A percentile compares a stretch with the other conserved stretches of the same genome.
phyloP scores from a whole-genome alignment of 1,284 basidiomycete genomes.

The Pseudozyma flocculosa region DNA sequence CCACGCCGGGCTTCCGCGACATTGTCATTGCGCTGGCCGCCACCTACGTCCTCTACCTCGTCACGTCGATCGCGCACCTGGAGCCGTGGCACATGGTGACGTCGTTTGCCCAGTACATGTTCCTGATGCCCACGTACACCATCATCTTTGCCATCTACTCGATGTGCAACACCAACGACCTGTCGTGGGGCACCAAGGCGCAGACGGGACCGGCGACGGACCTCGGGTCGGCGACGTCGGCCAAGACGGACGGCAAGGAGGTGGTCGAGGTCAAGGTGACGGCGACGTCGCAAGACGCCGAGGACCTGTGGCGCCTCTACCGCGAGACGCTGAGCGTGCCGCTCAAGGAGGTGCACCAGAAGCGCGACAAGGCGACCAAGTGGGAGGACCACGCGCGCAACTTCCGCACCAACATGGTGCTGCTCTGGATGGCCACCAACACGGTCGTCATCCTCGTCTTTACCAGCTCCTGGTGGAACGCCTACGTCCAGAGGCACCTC shows the following conservation, averaged over 20 bases:
- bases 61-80: conserved; percentile 47
- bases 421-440: conserved; percentile 68
- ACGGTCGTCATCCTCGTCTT: conserved; percentile 46
- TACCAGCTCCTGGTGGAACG: conserved; percentile 36
- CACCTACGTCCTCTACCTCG: conserved; percentile 54
- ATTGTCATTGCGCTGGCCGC: conserved; percentile 55
- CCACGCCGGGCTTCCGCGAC: conserved; percentile 43
- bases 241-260: conserved; percentile 32
- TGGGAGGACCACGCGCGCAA: conserved; percentile 61
- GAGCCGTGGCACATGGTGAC: conserved; percentile 57
- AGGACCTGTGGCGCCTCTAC: conserved; percentile 54
- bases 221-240: conserved; percentile 41
- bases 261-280: conserved; percentile 54
- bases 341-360: conserved; percentile 17
- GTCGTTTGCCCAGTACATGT: conserved; percentile 50
- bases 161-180: conserved; percentile 54
- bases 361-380: conserved; percentile 41
- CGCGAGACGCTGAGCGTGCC: conserved; percentile 46
- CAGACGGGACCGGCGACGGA: conserved; percentile 45
- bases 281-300: conserved; percentile 44
- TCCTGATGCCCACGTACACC: conserved; percentile 51
- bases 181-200: conserved; percentile 56
- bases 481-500: conserved; percentile 25
- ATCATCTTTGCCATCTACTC: conserved; percentile 55
- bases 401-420: conserved; percentile 86